These are phyloP conservation scores for Miscanthus lutarioriparius DNA, from an alignment of 176 grass and related monocot genomes.

Conservation along the genomic window DNA sequence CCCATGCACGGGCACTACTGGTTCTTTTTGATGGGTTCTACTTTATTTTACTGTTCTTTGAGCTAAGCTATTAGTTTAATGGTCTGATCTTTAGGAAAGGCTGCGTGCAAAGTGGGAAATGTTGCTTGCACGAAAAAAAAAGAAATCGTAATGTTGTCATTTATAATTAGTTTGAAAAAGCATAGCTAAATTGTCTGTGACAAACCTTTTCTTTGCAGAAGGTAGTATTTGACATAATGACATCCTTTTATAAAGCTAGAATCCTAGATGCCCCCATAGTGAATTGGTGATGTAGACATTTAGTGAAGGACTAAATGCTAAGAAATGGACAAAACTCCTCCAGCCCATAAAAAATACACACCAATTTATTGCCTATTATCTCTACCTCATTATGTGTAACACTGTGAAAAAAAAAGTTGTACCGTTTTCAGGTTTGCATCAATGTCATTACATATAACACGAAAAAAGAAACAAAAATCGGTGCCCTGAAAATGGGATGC, in stretches of 20 bases:
- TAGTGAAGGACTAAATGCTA: neutral
- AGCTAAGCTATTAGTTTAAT: constrained; percentile 12
- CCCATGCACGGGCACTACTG: neutral
- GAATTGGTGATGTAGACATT: neutral
- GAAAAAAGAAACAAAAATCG: neutral
- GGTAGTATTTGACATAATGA: neutral
- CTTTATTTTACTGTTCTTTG: neutral
- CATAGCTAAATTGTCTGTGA: neutral
- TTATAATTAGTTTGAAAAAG: neutral
- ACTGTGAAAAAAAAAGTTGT: neutral
- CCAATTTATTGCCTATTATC: neutral
- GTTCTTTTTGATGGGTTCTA: neutral
- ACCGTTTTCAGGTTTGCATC: neutral
- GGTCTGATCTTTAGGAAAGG: neutral
- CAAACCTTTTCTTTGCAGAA: neutral
- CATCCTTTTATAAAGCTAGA: neutral
- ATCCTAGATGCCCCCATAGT: neutral
- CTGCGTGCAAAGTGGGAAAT: neutral
- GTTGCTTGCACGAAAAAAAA: neutral
- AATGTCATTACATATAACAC: neutral
- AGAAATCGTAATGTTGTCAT: neutral
- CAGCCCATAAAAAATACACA: neutral
- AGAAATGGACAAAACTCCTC: neutral
- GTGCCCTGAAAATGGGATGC: neutral
- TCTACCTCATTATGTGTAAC: neutral